Evolutionary conservation across 768 basidiomycete species (phyloP), one percentile per base, ranked within the genome.

Genomic region (Termitomyces sp.): DNA sequence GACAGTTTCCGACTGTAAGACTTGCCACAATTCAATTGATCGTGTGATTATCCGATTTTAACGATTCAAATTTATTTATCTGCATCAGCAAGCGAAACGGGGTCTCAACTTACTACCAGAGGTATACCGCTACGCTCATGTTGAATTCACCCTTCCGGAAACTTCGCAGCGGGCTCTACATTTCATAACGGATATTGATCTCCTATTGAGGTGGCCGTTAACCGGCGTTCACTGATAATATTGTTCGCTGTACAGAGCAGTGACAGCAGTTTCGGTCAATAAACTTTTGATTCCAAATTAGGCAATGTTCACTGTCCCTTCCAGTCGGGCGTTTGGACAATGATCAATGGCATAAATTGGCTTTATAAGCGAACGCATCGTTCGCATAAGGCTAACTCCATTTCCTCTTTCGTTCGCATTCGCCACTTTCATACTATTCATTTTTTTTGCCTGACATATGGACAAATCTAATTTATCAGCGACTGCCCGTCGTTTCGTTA

Each of bases 1-100:
- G 66, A 63, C n/a, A 38, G 58, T 34, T 47, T 66, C 20, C 59
- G 60, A 60, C 53, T 12, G 45, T 57, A 25, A 43, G 25, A 34
- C 10, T 43, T 11, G 11, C 12, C 31, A 46, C 29, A 8, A 17
- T 9, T 2, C 10, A 12, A 56, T 45, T 31, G 7, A 11, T 46
- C 3, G 6, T 47, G 34, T 2, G 32, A 36, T 47, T 17, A 52
- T 36, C 2, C 14, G 17, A 54, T 10, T 42, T 29, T 7, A 8
- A 38, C 20, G 7, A 10, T n/a, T 32, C 31, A 15, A 15, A 15
- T 31, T 3, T 31, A n/a, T 50, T 5, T 25, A 9, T 47, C 46
- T 47, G 10, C 20, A 25, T 25, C 4, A 15, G 10, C 4, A 47
- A 25, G 15, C 17, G 17, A 10, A 9, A 32, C 49, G 49, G n/a